phyloP scores from a whole-genome alignment of 1,139 yeast species.

The Eremothecium coryli region DNA sequence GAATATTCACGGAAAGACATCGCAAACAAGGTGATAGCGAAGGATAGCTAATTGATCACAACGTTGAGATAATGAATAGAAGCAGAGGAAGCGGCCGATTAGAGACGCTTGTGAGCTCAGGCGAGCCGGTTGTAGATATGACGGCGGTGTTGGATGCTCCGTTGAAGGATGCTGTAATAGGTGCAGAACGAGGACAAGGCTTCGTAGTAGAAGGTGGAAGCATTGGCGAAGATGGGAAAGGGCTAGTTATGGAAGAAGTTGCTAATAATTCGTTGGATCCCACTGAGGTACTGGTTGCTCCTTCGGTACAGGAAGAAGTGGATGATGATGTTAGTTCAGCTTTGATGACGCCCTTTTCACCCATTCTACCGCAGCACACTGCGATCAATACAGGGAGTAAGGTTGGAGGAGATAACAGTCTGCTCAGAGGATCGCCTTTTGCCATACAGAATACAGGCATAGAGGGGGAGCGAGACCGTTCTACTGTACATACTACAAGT shows the following conservation, averaged over 20 bases:
- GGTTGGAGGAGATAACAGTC: constrained; percentile 1
- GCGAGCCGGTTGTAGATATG: not conserved
- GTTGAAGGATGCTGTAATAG: constrained; percentile 1
- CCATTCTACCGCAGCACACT: constrained; percentile 7
- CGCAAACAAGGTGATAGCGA: too few species aligned
- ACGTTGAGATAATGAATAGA: too few species aligned
- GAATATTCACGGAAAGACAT: too few species aligned
- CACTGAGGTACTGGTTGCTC: constrained; percentile 6
- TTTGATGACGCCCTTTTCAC: constrained; percentile 9
- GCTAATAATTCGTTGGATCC: constrained; percentile 24
- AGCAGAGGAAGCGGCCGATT: too few species aligned
- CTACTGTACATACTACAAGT: constrained; percentile 3
- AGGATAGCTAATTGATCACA: too few species aligned
- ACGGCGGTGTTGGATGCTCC: constrained; percentile 1
- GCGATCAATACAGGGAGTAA: constrained; percentile 1
- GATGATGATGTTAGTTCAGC: constrained; percentile 3
- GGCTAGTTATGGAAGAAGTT: constrained; percentile 21
- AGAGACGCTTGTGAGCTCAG: too few species aligned
- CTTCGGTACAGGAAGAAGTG: constrained; percentile 1
- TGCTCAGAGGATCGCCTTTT: constrained; percentile 7
- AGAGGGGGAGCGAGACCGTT: constrained; percentile 1
- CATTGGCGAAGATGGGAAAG: constrained; percentile 1
- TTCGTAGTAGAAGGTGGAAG: too few species aligned
- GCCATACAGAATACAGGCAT: constrained; percentile 6
- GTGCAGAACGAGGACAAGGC: too few species aligned